A percentile compares a stretch with the other conserved stretches of the same genome.
These are phyloP conservation scores for Leccinum pellstonianum DNA, from an alignment of 768 basidiomycete species.

Conservation along the genomic window DNA sequence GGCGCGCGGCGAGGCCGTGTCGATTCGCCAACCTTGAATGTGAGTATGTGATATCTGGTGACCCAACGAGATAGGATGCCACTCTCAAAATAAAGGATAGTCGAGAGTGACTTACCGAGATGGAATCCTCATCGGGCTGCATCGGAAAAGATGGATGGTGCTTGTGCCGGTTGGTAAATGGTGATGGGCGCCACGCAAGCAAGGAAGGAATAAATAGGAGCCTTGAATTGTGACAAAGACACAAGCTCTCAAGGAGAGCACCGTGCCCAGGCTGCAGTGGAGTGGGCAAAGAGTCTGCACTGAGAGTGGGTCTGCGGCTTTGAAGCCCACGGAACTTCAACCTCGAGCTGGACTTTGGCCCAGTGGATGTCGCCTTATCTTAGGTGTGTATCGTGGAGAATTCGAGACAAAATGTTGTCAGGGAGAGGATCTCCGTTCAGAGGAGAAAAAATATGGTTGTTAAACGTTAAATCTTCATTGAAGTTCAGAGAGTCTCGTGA, in stretches of 20 bases:
- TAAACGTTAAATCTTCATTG: no score
- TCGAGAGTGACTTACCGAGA: not conserved
- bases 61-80: not conserved
- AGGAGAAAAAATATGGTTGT: no score
- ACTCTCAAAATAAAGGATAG: not conserved
- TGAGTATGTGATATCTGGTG: not conserved
- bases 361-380: not conserved
- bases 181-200: not conserved
- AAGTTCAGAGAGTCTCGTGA: no score
- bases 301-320: not conserved
- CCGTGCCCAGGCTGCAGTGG: not conserved
- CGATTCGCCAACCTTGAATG: not conserved
- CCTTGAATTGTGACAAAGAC: not conserved
- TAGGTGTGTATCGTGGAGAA: no score
- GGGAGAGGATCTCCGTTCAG: no score
- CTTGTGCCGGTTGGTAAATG: not conserved
- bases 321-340: not conserved
- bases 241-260: not conserved
- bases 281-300: not conserved
- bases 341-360: not conserved
- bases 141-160: not conserved
- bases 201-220: not conserved
- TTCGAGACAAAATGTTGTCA: no score
- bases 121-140: not conserved
- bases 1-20: not conserved